A percentile compares a stretch with the other conserved stretches of the same genome.
Evolutionary conservation across 768 basidiomycete species (phyloP).

Genomic region (Rhizopogon vesiculosus): DNA sequence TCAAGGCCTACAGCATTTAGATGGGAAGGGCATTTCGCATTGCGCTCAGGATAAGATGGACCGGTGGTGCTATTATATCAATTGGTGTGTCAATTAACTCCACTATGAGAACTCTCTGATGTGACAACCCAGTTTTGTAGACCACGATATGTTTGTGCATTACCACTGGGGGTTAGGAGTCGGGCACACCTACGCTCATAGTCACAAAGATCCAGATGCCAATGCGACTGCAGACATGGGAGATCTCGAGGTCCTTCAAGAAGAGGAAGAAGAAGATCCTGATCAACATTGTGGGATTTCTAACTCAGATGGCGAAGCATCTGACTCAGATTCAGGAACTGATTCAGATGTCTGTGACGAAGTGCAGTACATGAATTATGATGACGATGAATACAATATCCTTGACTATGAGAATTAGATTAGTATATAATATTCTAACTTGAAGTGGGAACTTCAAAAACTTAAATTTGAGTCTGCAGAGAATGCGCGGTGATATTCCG

Average conservation of each 20-base stretch:
- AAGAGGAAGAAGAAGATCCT: background rate
- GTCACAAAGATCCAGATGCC: background rate
- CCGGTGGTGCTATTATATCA: slow-evolving; percentile 8
- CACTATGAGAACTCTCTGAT: background rate
- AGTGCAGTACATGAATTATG: too few relatives aligned
- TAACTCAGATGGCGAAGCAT: too few relatives aligned
- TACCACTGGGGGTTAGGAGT: slow-evolving; percentile 7
- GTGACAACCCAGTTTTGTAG: background rate
- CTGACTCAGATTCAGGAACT: too few relatives aligned
- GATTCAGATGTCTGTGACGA: too few relatives aligned
- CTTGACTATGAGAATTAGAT: too few relatives aligned
- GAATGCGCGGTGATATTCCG: too few relatives aligned
- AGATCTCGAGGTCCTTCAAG: background rate
- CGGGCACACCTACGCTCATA: background rate
- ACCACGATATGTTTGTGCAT: background rate
- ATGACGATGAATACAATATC: too few relatives aligned
- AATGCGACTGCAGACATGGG: background rate
- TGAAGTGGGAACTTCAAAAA: too few relatives aligned
- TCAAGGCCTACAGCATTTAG: background rate
- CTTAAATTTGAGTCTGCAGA: too few relatives aligned
- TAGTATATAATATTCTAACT: too few relatives aligned
- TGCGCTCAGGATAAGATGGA: slow-evolving; percentile 1
- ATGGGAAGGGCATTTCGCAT: background rate
- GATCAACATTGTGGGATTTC: too few relatives aligned
- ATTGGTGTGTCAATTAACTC: background rate